These are phyloP conservation scores for Abelmoschus esculentus DNA, from an alignment of 345 rosid genomes.

Conservation along the genomic window DNA sequence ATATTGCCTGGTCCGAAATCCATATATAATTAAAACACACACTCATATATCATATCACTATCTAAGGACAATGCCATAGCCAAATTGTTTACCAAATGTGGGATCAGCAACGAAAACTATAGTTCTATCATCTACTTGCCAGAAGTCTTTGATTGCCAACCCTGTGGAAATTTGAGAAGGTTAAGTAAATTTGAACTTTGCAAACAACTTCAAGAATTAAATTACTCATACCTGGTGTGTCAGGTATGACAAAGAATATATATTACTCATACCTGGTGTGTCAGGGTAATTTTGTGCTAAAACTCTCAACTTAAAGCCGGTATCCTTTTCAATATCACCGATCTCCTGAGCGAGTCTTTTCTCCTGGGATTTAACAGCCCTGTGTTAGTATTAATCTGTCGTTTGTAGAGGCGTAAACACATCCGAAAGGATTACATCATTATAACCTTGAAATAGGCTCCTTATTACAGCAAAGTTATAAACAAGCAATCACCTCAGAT, in stretches of 20 bases:
- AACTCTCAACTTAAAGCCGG: conserved; percentile 80
- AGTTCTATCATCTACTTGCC: conserved; percentile 87
- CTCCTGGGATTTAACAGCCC: conserved; percentile 45
- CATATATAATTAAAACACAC: background rate
- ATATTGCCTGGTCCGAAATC: conserved; percentile 51
- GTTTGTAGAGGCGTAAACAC: background rate
- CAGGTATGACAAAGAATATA: background rate
- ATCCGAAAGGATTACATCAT: too few species aligned
- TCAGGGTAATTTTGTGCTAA: conserved; percentile 91
- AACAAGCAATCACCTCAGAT: too few species aligned
- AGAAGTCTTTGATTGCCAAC: conserved; percentile 70
- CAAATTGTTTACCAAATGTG: conserved; percentile 52
- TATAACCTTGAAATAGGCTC: too few species aligned
- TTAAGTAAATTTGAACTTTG: background rate
- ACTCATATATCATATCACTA: conserved; percentile 4
- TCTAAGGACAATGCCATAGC: conserved; percentile 2
- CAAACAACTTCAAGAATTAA: background rate
- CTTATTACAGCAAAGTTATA: too few species aligned
- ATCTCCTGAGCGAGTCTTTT: conserved; percentile 68
- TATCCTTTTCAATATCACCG: conserved; percentile 60
- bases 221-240: background rate
- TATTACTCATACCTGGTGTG: conserved; percentile 58
- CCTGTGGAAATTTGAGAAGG: conserved; percentile 33
- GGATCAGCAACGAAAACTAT: conserved; percentile 89
- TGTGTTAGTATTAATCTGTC: background rate